Evolutionary conservation across 192 early-diverging fungal genomes (phyloP).

Genomic region (Mycoemilia scoparia): DNA sequence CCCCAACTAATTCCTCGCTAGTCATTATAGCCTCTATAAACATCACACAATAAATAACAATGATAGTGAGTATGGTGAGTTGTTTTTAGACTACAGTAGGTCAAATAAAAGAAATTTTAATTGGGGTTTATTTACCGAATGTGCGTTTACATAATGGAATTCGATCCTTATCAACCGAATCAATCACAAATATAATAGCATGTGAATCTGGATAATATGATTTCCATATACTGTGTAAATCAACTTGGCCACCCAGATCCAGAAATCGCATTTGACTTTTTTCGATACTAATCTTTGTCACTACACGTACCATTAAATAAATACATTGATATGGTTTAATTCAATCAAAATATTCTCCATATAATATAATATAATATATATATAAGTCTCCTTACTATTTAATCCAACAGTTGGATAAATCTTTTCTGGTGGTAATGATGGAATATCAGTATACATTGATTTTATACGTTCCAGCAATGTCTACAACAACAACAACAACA

Average conservation of each 20-base stretch:
- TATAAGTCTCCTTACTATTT: constrained; percentile 45
- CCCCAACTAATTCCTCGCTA: constrained; percentile 45
- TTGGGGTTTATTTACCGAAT: constrained; percentile 39
- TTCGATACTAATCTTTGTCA: too few relatives aligned
- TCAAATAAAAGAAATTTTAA: too few relatives aligned
- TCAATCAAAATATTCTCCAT: background rate
- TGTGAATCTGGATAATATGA: constrained; percentile 89
- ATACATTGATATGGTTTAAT: constrained; percentile 59
- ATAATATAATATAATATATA: background rate
- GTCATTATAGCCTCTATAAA: background rate
- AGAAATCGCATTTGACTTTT: too few relatives aligned
- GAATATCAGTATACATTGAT: constrained; percentile 46
- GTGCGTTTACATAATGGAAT: constrained; percentile 59
- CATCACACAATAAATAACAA: background rate
- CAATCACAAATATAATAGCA: constrained; percentile 84
- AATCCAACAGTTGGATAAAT: constrained; percentile 88
- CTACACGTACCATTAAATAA: constrained; percentile 37
- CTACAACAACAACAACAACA: constrained; percentile 12
- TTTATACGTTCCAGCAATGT: constrained; percentile 90
- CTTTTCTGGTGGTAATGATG: constrained; percentile 66
- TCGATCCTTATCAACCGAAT: constrained; percentile 61
- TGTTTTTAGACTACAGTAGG: too few relatives aligned
- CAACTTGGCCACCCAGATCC: constrained; percentile 85
- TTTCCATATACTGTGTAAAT: constrained; percentile 79
- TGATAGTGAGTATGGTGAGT: too few relatives aligned